Evolutionary conservation across 208 protist genomes (phyloP).

Genomic region (Crithidia sp.): DNA sequence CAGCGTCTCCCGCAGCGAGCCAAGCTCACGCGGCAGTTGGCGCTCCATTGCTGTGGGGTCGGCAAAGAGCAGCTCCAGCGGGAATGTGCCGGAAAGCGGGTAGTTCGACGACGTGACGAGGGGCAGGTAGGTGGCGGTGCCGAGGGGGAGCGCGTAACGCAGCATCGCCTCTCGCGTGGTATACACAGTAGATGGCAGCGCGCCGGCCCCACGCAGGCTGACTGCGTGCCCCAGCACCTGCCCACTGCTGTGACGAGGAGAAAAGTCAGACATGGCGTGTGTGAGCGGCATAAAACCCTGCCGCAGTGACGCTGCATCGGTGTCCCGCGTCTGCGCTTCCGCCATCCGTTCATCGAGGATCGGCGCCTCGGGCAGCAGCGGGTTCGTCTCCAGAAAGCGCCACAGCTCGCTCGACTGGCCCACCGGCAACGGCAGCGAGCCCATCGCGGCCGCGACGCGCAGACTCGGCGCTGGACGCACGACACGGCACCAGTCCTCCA

Average conservation of each 20-base stretch:
- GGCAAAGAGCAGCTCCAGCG: slow-evolving; percentile 55
- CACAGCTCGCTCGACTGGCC: slow-evolving; percentile 55
- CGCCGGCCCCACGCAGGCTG: slow-evolving; percentile 67
- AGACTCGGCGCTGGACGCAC: slow-evolving; percentile 63
- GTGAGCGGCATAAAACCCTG: slow-evolving; percentile 64
- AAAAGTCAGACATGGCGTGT: slow-evolving; percentile 46
- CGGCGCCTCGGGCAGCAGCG: slow-evolving; percentile 45
- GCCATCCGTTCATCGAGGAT: slow-evolving; percentile 1
- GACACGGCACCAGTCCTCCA: slow-evolving; percentile 71
- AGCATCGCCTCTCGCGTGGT: slow-evolving; percentile 70
- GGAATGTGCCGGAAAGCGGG: slow-evolving; percentile 76
- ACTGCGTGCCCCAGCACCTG: slow-evolving; percentile 77
- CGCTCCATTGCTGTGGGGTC: slow-evolving; percentile 10
- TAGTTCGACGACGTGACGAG: slow-evolving; percentile 62
- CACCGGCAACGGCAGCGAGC: slow-evolving; percentile 57
- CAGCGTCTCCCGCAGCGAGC: slow-evolving; percentile 14
- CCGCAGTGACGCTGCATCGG: background rate
- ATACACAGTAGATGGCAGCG: slow-evolving; percentile 54
- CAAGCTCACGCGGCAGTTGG: slow-evolving; percentile 10
- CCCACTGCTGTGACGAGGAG: slow-evolving; percentile 40
- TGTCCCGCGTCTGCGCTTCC: background rate
- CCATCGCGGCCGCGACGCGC: slow-evolving; percentile 65
- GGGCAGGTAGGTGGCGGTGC: slow-evolving; percentile 66
- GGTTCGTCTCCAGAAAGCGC: slow-evolving; percentile 54
- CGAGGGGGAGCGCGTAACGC: slow-evolving; percentile 78